A percentile compares a stretch with the other conserved stretches of the same genome.
These are phyloP conservation scores for Petunia hybrid DNA, from an alignment of 305 asterid species.

Conservation along the genomic window DNA sequence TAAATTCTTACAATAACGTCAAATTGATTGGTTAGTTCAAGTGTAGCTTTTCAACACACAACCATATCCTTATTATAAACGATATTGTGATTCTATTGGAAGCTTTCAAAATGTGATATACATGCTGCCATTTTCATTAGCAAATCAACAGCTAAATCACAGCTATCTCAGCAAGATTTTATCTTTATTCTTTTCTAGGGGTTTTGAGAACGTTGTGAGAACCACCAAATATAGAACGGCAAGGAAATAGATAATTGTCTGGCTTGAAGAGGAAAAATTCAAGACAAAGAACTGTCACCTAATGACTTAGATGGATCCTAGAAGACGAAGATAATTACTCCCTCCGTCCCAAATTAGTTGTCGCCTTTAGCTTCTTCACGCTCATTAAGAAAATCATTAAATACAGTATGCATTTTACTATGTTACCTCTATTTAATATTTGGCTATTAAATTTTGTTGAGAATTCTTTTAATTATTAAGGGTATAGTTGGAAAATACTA, in stretches of 20 bases:
- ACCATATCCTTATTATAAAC: conserved; percentile 8
- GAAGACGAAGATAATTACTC: background rate
- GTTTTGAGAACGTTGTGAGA: background rate
- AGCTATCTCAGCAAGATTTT: conserved; percentile 33
- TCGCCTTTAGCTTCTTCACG: too few relatives aligned
- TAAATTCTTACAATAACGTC: too few relatives aligned
- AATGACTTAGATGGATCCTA: conserved; percentile 32
- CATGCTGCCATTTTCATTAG: conserved; percentile 27
- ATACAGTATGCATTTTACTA: too few relatives aligned
- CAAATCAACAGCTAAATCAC: conserved; percentile 43
- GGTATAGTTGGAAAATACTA: too few relatives aligned
- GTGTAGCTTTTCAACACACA: conserved; percentile 7
- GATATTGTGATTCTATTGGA: conserved; percentile 30
- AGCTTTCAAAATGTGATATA: conserved; percentile 30
- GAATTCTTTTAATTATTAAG: too few relatives aligned
- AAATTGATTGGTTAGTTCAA: conserved; percentile 31
- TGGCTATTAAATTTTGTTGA: too few relatives aligned
- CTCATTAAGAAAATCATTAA: too few relatives aligned
- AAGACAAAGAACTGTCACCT: conserved; percentile 55
- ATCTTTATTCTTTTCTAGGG: conserved; percentile 13
- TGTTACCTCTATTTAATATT: too few relatives aligned
- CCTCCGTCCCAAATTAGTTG: too few relatives aligned
- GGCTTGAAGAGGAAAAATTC: conserved; percentile 33
- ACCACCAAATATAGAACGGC: background rate
- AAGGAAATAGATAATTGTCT: conserved; percentile 32